Percentiles rank a stretch among this genome's conserved stretches.
Conservation (phyloP, 768 basidiomycete species). For the Calocera viscosa region DNA sequence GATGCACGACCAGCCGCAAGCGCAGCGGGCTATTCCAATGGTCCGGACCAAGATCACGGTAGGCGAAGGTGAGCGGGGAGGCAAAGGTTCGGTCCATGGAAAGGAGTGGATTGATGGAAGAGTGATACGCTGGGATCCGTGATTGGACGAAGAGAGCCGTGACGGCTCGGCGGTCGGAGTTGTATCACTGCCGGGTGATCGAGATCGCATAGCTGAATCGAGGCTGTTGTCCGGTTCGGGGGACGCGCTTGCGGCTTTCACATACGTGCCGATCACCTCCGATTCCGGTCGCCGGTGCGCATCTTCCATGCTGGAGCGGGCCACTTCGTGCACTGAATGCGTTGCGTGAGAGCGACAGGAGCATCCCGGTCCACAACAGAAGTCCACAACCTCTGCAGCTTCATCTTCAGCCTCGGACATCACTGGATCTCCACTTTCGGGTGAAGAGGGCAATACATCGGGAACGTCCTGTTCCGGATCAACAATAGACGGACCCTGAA, state of each 20-base stretch:
- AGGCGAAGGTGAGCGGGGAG: background rate
- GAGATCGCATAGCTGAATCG: background rate
- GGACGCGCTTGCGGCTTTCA: background rate
- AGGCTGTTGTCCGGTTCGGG: background rate
- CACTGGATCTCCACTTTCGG: background rate
- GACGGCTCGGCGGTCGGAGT: background rate
- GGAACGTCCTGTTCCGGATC: background rate
- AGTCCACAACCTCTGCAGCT: background rate
- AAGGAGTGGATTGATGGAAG: background rate
- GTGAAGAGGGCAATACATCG: background rate
- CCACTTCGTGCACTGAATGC: background rate
- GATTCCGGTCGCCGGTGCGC: background rate
- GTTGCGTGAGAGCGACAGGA: background rate
- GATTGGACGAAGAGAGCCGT: background rate
- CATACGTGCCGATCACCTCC: background rate
- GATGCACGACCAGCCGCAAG: conserved; percentile 1
- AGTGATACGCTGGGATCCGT: background rate
- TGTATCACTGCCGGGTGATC: background rate
- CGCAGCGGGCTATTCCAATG: background rate
- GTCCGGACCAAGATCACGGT: background rate
- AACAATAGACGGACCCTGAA: background rate
- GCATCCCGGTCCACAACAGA: background rate
- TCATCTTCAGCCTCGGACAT: background rate
- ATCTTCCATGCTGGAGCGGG: background rate
- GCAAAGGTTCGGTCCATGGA: background rate